Base-by-base conservation (phyloP, 169 alveolate species). In the Plasmodium gonderi region DNA sequence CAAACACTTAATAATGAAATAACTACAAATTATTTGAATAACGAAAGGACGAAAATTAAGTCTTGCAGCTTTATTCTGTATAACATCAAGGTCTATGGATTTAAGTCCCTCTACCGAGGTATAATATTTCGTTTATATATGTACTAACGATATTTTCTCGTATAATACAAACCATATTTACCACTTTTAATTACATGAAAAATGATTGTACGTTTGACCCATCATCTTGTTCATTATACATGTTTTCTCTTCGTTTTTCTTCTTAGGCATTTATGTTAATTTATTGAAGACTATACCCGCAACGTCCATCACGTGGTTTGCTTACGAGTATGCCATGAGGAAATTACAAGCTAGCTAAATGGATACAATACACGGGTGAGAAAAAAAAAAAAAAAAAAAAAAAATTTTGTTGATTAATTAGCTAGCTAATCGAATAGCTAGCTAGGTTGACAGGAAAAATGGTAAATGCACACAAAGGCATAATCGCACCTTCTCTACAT, bases 251-350 rank as follows among this genome's bases (percentile, higher is more conserved):
- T 5, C 67, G 64, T 51, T 2, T 0, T 75, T 60, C 20, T 44
- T n/a, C 68, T 36, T 29, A 83, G 92, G 92, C 29, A 74, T 83
- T 60, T 83, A 83, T 51, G 92, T 83, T 23, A 83, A 83, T 47
- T 54, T 83, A 29, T 51, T 83, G 31, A 83, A 76, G 26, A 83
- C 92, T 8, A 83, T 83, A 14, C 92, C 92, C n/a, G 92, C 92
- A 9, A 83, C 92, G 17, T 83, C 92, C 45, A 83, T 83, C 23
- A 83, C 92, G 20, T 83, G 92, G 92, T 83, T 83, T 29, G 69
- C 92, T 11, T 83, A 83, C 77, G 92, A 83, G 44, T 83, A 69
- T 42, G 42, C 92, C 42, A 83, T 83, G 92, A n/a, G 92, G 77
- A 83, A 83, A 26, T 51, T 83, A n/a, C 81, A 83, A 38, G 38